Base-by-base conservation (phyloP, 371 early-diverging fungal species). In the Cokeromyces recurvatus region DNA sequence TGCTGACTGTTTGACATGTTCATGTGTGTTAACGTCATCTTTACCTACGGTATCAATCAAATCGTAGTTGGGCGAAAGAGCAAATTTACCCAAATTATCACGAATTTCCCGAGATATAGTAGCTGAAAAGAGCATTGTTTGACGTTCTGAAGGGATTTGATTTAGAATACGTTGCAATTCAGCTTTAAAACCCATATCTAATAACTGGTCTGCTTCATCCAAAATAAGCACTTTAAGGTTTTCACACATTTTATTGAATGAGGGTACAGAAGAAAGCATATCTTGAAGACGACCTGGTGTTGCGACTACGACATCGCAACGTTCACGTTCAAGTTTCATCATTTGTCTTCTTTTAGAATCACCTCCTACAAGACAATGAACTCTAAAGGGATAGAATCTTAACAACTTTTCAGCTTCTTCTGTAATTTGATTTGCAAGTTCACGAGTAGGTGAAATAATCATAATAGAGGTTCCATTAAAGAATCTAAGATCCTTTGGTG, bases 131-230 rank as follows among this genome's bases (percentile, higher is more conserved):
- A 99, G 83, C 58, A 97, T 82, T 0, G 97, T 97, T 68, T 97
- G 97, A 38, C 98, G 88, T 12, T 89, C 66, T 25, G 70, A 66
- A 15, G 98, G 93, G 9, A 97, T 79, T 14, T 79, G 51, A 0
- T 63, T 61, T 25, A 92, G 67, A 59, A 99, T 97, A 32, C 77
- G 64, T 50, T 89, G 81, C 34, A 99, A 79, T 59, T 94, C 95
- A 3, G 84, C 79, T 60, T 88, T 88, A 86, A 99, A 99, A 20
- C 99, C 99, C 92, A 94, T 91, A 50, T 98, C 97, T 45, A 99
- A 73, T 63, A 99, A 79, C 64, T 92, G 85, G 69, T 99, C 99
- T 11, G 98, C 98, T 74, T 99, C 99, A 68, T 99, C 99, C 60
- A 98, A 74, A 35, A 99, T 86, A 43, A 99, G 62, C 23, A 82